Percentiles rank a stretch among this genome's conserved stretches.
Evolutionary conservation across 2,329 filamentous ascomycete genomes (phyloP).

Genomic region (Cordyceps cicadae): DNA sequence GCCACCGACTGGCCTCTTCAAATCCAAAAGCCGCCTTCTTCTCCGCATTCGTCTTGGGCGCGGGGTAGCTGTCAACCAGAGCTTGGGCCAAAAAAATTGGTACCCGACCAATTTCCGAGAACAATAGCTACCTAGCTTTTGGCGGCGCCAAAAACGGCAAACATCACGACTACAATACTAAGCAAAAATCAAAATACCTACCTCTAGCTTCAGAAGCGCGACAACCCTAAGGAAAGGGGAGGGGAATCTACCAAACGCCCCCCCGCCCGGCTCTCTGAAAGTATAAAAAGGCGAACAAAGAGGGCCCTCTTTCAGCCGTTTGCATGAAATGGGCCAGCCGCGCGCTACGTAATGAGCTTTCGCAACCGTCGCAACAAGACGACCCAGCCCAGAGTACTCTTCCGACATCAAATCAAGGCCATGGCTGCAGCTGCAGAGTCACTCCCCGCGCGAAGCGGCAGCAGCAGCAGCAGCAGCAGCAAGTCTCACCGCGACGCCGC

Average conservation of each 20-base stretch:
- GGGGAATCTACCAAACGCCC: neutral
- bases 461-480: no score
- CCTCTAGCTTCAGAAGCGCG: neutral
- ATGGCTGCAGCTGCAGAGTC: slow-evolving; percentile 8
- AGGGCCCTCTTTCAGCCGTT: neutral
- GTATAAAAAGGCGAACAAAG: neutral
- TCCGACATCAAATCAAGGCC: slow-evolving; percentile 5
- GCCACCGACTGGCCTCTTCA: neutral
- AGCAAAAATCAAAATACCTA: neutral
- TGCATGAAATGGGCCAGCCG: neutral
- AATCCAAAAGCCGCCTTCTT: neutral
- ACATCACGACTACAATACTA: slow-evolving; percentile 1
- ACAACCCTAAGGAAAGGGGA: neutral
- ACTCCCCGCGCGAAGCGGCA: neutral
- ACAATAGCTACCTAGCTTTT: slow-evolving; percentile 12
- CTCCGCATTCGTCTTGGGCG: neutral
- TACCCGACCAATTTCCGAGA: slow-evolving; percentile 18
- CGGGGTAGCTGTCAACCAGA: neutral
- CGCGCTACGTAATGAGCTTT: slow-evolving; percentile 10
- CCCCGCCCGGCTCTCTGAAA: neutral
- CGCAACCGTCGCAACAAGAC: slow-evolving; percentile 8
- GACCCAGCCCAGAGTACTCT: slow-evolving; percentile 6
- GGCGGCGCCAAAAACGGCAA: neutral
- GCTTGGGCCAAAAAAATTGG: slow-evolving; percentile 9
- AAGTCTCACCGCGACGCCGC: neutral